Conservation (phyloP, 352 stramenopile genomes). For the Phytophthora pinifolia region DNA sequence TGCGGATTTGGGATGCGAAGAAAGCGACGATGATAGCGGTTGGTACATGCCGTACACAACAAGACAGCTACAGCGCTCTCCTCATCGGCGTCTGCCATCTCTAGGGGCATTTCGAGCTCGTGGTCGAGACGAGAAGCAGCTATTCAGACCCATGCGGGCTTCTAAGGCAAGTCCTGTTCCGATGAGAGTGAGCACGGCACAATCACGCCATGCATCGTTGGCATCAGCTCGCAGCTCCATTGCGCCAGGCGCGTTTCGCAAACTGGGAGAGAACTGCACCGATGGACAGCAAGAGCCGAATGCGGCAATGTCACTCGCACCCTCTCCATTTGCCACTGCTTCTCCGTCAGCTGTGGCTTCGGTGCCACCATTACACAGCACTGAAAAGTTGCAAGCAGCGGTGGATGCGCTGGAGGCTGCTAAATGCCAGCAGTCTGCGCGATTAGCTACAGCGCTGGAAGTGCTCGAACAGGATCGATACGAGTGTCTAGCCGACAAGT, state of each 20-base stretch:
- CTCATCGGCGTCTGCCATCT: slow-evolving; percentile 46
- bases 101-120: slow-evolving; percentile 46
- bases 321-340: slow-evolving; percentile 10
- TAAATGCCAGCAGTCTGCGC: slow-evolving; percentile 39
- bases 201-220: slow-evolving; percentile 13
- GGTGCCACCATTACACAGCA: slow-evolving; percentile 35
- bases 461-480: slow-evolving; percentile 52
- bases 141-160: slow-evolving; percentile 30
- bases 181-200: slow-evolving; percentile 2
- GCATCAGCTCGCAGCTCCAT: slow-evolving; percentile 10
- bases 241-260: neutral
- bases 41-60: slow-evolving; percentile 76
- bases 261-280: neutral
- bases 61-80: slow-evolving; percentile 43
- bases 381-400: slow-evolving; percentile 55
- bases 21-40: slow-evolving; percentile 6
- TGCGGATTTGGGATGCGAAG: neutral
- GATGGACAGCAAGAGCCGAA: neutral
- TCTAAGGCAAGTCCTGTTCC: slow-evolving; percentile 9
- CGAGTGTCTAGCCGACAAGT: slow-evolving; percentile 59
- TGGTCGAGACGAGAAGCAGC: slow-evolving; percentile 45
- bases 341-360: neutral
- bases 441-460: slow-evolving; percentile 41
- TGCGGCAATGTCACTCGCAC: neutral
- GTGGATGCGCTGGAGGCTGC: slow-evolving; percentile 46